phyloP scores from a whole-genome alignment of 805 yeast species.

The Nakazawaea sp. region DNA sequence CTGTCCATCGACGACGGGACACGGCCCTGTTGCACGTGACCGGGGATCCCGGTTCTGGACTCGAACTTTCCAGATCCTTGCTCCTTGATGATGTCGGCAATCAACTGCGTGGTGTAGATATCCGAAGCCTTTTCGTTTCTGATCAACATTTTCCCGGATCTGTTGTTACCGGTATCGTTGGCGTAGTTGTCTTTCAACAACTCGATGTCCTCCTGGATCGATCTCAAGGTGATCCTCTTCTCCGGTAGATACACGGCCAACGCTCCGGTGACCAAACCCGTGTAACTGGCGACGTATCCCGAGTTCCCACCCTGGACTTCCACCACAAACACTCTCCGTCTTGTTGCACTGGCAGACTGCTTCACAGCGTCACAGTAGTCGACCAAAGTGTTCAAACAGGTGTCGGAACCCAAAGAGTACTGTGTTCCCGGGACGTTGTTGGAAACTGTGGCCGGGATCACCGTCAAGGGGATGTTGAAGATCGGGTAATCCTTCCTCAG shows the following conservation, averaged over 20 bases:
- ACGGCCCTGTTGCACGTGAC: conserved; percentile 98
- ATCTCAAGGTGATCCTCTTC: conserved; percentile 59
- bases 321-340: conserved; percentile 91
- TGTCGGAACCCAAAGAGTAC: conserved; percentile 90
- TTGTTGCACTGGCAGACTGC: conserved; percentile 89
- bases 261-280: conserved; percentile 86
- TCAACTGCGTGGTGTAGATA: conserved; percentile 73
- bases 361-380: conserved; percentile 93
- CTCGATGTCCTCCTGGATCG: conserved; percentile 70
- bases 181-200: conserved; percentile 62
- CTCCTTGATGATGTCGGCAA: conserved; percentile 78
- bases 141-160: conserved; percentile 80
- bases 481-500: conserved; percentile 80
- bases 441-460: conserved; percentile 92
- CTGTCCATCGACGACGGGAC: conserved; percentile 93
- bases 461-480: conserved; percentile 89
- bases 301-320: conserved; percentile 98
- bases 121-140: conserved; percentile 80
- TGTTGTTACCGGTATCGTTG: conserved; percentile 68
- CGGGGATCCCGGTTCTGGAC: conserved; percentile 93
- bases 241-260: conserved; percentile 90
- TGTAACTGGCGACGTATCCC: conserved; percentile 86
- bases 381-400: conserved; percentile 87
- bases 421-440: conserved; percentile 99
- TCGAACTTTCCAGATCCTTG: conserved; percentile 76